Base-by-base conservation (phyloP, 148 eudicot species). In the Talinum fruticosum region DNA sequence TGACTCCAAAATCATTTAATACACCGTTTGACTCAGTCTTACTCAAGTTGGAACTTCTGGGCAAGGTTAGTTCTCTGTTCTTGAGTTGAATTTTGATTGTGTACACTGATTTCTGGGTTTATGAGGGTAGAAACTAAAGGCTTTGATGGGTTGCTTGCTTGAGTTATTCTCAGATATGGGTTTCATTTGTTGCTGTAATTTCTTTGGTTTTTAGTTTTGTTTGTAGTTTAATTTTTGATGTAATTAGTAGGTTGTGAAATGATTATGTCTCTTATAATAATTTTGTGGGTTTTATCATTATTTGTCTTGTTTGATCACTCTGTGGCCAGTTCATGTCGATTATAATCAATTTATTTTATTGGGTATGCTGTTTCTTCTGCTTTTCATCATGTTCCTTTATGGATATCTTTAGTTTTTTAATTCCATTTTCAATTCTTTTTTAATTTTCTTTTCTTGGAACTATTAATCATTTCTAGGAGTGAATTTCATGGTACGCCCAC, bases 211-310 rank as follows among this genome's bases (percentile, higher is more conserved):
- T 62, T 62, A 6, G 0, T 26, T 62, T 62, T 1, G 36, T 21
- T 77, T 35, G 28, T 75, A 54, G 57, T 44, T 33, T 59, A 26
- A 69, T 32, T 61, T 66, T 66, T 36, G 71, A 14, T 54, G 30
- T 21, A 26, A 51, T 66, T 67, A 74, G 72, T 73, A 37, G 72
- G 66, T 61, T 36, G 47, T 68, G 5, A 44, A 78, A 73, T 82
- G 49, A 82, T 82, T 78, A 24, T 78, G 84, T 82, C 57, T 77
- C 3, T 67, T 35, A 36, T 66, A 44, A 76, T 38, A 51, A 62
- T 76, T 26, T 61, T 38, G 23, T 66, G 71, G 24, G 44, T 61
- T 33, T 37, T 35, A 28, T 75, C 29, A 64, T 66, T 54, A 67
- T 36, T 53, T 72, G 59, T 26, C 44, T 65, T 41, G 72, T 74